phyloP scores from a whole-genome alignment of 805 yeast species.

The Blastobotrys parvus region DNA sequence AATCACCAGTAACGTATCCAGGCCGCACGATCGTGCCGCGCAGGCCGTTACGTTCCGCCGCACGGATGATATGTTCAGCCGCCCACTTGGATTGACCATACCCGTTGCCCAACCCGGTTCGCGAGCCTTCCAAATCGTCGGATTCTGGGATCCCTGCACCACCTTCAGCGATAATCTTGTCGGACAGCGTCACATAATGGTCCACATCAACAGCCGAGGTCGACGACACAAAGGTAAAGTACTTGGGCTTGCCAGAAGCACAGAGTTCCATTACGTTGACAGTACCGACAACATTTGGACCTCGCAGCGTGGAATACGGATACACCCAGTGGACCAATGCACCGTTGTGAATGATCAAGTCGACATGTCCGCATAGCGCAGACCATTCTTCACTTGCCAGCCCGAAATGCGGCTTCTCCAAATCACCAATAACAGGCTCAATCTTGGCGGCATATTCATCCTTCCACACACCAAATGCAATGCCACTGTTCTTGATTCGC shows the following conservation, averaged over 20 bases:
- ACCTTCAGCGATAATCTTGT: constrained; percentile 55
- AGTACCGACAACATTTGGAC: constrained; percentile 87
- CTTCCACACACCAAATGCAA: constrained; percentile 76
- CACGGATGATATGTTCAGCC: constrained; percentile 80
- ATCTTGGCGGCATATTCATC: constrained; percentile 49
- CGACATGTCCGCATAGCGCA: constrained; percentile 49
- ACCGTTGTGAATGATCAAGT: constrained; percentile 89
- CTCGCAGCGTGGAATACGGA: constrained; percentile 84
- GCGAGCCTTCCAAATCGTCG: constrained; percentile 77
- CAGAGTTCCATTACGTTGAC: constrained; percentile 75
- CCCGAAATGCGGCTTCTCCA: constrained; percentile 69
- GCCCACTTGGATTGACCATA: constrained; percentile 99
- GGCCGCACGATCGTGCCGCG: constrained; percentile 89
- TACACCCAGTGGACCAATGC: constrained; percentile 99
- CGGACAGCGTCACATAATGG: constrained; percentile 70
- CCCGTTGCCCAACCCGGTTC: constrained; percentile 77
- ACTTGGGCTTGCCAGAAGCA: constrained; percentile 72
- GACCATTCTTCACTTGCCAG: constrained; percentile 49
- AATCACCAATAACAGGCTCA: constrained; percentile 73
- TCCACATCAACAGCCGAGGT: constrained; percentile 88
- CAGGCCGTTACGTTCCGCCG: constrained; percentile 82
- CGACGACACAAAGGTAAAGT: constrained; percentile 86
- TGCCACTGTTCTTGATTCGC: constrained; percentile 66
- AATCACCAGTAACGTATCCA: constrained; percentile 89
- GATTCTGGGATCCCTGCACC: constrained; percentile 67